Evolutionary conservation across 805 yeast genomes (phyloP), one percentile per base, ranked within the genome.

Genomic region (Starmerella sp.): DNA sequence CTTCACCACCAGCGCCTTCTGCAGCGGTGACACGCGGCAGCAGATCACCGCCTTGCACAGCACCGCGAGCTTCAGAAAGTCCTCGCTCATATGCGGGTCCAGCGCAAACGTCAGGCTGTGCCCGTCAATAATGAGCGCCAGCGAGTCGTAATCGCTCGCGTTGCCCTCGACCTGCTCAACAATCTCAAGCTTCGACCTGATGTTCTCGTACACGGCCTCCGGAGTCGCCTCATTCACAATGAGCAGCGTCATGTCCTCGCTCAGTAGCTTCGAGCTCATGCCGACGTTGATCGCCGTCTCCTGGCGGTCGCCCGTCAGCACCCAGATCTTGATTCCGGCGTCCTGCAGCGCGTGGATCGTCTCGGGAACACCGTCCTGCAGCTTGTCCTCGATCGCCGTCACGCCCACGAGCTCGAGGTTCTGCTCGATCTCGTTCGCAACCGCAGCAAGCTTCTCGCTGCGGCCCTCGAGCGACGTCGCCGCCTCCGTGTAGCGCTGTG

Each of bases 241-340:
- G 61, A 93, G 75, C 58, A 93, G 71, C 62, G 88, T 90, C 99
- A 93, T 93, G 65, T 93, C 98, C 68, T 93, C 99, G 66, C 93
- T 83, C 48, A 93, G 71, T 47, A 93, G 75, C 66, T 86, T 88
- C 74, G 98, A 95, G 64, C 96, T 87, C 97, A 93, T 89, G 57
- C 98, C 99, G 66, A 93, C 93, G 68, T 93, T 93, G 61, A 93
- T 86, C 0, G 99, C 99, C 13, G 99, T 93, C 69, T 93, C 99
- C 68, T 95, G 99, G 69, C 96, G 79, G 67, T 93, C 99, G 63
- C 99, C 99, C 2, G 99, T 93, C 51, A 93, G 74, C 29, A 93
- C 97, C 99, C 99, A 93, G 15, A 93, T 80, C 68, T 89, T 91
- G 60, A 95, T 90, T 14, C 97, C 97, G 0, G 99, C 99, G 54